Evolutionary conservation across 257 asterid species (phyloP).

Genomic region (Solanum paucissectum): DNA sequence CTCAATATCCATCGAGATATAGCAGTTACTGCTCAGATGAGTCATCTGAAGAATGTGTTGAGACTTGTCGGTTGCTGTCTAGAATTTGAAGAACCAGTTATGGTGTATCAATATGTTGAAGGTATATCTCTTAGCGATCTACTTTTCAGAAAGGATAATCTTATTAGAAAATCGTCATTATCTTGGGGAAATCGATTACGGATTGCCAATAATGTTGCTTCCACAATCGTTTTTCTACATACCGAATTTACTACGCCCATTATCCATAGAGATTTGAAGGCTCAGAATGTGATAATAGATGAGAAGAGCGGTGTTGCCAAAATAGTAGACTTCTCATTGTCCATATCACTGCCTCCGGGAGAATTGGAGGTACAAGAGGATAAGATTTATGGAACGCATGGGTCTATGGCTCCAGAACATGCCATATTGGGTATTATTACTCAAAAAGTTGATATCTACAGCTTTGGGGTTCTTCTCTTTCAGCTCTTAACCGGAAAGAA

Average conservation of each 20-base stretch:
- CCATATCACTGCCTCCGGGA: background rate
- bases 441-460: background rate
- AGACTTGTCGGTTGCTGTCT: too few relatives aligned
- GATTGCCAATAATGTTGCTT: rapidly evolving
- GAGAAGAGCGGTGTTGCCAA: background rate
- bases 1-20: too few relatives aligned
- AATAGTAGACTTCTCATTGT: background rate
- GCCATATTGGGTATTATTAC: background rate
- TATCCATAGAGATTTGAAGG: too few relatives aligned
- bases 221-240: background rate
- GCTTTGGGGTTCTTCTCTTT: background rate
- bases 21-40: too few relatives aligned
- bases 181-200: background rate
- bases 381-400: background rate
- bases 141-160: background rate
- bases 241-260: background rate
- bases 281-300: background rate
- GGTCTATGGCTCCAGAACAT: background rate
- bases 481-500: background rate
- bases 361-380: background rate
- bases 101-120: too few relatives aligned
- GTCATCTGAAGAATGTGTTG: too few relatives aligned
- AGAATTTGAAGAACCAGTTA: too few relatives aligned
- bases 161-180: too few relatives aligned
- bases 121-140: background rate